Base-by-base conservation (phyloP, 768 basidiomycete species). In the Tulasnella sp. region DNA sequence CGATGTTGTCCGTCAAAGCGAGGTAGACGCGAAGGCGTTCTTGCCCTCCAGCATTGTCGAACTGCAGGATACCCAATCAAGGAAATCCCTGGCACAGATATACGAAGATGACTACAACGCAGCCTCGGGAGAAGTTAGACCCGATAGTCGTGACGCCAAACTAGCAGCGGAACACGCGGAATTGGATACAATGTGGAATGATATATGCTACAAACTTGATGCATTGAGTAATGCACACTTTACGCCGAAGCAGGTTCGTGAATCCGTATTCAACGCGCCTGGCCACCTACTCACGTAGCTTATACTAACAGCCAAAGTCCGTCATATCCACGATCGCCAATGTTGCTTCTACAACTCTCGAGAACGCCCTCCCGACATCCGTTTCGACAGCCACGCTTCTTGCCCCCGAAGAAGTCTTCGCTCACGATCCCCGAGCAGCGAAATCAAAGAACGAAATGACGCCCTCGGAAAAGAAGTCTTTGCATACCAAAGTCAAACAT, bases 151-250 rank as follows among this genome's bases (percentile, higher is more conserved):
- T 6, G 93, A 98, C 62, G 90, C 84, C 17, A 92, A 88, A 67
- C 73, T 97, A 35, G 73, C 77, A 65, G 85, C 86, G 65, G 89
- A 96, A 67, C 94, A 97, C 67, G 80, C 83, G 12, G 92, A 87
- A 67, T 82, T 98, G 51, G 82, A 86, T 56, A 72, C 74, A 49
- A 63, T 83, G 8, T 98, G 94, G 89, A 86, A 89, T 54, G 77
- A 76, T 43, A 83, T 99, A 34, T 88, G 83, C 57, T 73, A 77
- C 42, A 96, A 94, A 66, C 73, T 98, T 34, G 96, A 98, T 69
- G 90, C 94, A 17, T 72, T 98, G 34, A 88, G 86, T 67, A 98
- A 97, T 66, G 83, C 92, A 1, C 89, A 97, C 68, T 98, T 91
- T 67, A 84, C 88, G 14, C 96, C 94, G 1, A 97, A 97, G 69